Conservation (phyloP, 2,329 filamentous ascomycete genomes). For the Hysterium pulicare region DNA sequence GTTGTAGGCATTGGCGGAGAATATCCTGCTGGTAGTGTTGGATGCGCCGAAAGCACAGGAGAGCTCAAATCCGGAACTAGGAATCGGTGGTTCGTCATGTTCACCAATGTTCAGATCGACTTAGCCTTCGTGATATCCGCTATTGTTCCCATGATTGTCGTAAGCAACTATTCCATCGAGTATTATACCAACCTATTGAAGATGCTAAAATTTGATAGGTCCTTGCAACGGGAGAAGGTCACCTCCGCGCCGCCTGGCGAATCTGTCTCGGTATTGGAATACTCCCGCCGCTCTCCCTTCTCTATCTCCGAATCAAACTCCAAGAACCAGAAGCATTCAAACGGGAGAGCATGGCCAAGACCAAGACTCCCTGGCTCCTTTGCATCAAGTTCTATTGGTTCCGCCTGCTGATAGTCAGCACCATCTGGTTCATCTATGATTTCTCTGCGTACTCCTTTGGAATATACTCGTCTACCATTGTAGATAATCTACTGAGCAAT, state of each 20-base stretch:
- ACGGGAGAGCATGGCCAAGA: conserved; percentile 46
- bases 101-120: conserved; percentile 86
- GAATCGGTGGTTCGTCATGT: conserved; percentile 80
- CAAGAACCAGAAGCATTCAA: conserved; percentile 54
- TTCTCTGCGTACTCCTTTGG: conserved; percentile 83
- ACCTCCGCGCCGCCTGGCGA: conserved; percentile 76
- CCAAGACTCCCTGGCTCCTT: conserved; percentile 38
- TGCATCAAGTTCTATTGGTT: conserved; percentile 55
- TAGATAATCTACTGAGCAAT: conserved; percentile 61
- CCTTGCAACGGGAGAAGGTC: conserved; percentile 51
- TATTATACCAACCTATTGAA: conserved; percentile 2
- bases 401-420: conserved; percentile 51
- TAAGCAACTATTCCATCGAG: conserved; percentile 30
- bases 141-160: conserved; percentile 68
- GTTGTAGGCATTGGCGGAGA: conserved; percentile 68
- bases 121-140: conserved; percentile 78
- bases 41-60: conserved; percentile 77
- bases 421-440: conserved; percentile 57
- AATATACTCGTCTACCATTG: conserved; percentile 77
- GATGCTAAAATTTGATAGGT: conserved; percentile 39
- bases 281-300: conserved; percentile 50
- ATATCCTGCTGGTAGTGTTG: conserved; percentile 80
- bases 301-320: conserved; percentile 57
- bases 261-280: conserved; percentile 62
- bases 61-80: conserved; percentile 76